Evolutionary conservation across 305 asterid species (phyloP), one percentile per base, ranked within the genome.

Genomic region (Rubia tinctorum): DNA sequence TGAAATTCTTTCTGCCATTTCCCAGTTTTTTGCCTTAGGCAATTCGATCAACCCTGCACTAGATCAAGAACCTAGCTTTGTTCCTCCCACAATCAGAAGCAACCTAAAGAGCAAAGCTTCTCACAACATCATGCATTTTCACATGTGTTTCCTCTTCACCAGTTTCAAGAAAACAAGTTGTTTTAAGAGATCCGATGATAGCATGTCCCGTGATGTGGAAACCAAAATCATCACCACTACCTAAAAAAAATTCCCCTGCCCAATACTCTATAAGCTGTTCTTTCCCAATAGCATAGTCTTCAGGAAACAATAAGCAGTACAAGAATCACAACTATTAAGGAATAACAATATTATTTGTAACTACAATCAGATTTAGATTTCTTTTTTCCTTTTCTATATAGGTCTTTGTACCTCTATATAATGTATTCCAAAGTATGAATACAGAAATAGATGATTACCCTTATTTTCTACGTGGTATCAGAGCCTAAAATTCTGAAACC

Each of bases 161-260:
- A 17, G 75, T 81, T 73, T 84, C 85, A 81, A 84, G 60, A 78
- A 84, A 81, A 73, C 85, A 84, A 0, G 87, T 80, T n/a, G 72
- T 78, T 75, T 81, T 81, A 47, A 84, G 49, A 65, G 83, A 79
- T 68, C 83, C 85, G 68, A 84, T 81, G 55, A 84, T 68, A 65
- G 79, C 76, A 76, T 79, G 87, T 25, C 85, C 87, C 77, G 62
- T 68, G 10, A 39, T 76, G 30, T 76, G 80, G 53, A 77, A 58
- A 55, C 64, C 65, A n/a, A n/a, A n/a, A 68, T 69, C 76, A 72
- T 79, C 75, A 72, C 77, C 71, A 66, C 53, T 45, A 75, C 78
- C 80, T 39, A 82, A 30, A 73, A 84, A 81, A 4, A 83, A 83
- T 69, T 81, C 85, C 72, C 87, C 85, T 4, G 76, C 83, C 87